Base-by-base conservation (phyloP, 495 filamentous ascomycete species). In the Neurospora cerealis region DNA sequence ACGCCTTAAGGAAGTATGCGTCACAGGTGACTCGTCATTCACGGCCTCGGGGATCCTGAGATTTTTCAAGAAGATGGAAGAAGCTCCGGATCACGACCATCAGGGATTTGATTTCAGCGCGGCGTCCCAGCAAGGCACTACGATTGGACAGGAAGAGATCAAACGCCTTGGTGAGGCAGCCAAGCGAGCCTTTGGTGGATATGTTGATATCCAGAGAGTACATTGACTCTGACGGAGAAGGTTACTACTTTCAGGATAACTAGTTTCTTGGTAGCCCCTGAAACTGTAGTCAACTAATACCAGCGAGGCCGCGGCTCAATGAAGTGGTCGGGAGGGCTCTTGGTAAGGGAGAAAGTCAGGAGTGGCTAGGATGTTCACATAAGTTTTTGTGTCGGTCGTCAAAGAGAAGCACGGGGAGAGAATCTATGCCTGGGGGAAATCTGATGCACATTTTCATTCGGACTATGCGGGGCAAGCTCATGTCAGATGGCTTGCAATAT, bases 11-110 rank as follows among this genome's bases (percentile, higher is more conserved):
- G 77, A 75, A 6, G 81, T 91, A 2, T 80, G 78, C 36, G 81
- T 89, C 40, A 83, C 82, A 70, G 85, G 85, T 40, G 54, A 81
- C 4, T 87, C 87, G 17, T 72, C 75, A 11, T 88, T 91, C 78
- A 84, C 83, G 0, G 77, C 78, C 9, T 70, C 83, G 4, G 84
- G 80, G 6, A 81, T 91, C 8, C 71, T 83, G 37, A 71, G 82
- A 2, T 90, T 88, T 72, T 82, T 89, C 42, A 72, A 73, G 4
- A 78, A 77, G 3, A 81, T 90, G 5, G 46, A 28, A 38, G 80
- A 80, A 13, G 74, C 78, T 1, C 80, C 78, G 0, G 82, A 81
- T 4, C 69, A 46, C 5, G 24, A 70, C 5, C 80, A 78, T 28
- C 74, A 54, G 17, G 79, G 78, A 3, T 76, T 84, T 34, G 6